These are phyloP conservation scores for Limnomonas spitsbergensis DNA, from an alignment of 139 green algal genomes.

Conservation along the genomic window DNA sequence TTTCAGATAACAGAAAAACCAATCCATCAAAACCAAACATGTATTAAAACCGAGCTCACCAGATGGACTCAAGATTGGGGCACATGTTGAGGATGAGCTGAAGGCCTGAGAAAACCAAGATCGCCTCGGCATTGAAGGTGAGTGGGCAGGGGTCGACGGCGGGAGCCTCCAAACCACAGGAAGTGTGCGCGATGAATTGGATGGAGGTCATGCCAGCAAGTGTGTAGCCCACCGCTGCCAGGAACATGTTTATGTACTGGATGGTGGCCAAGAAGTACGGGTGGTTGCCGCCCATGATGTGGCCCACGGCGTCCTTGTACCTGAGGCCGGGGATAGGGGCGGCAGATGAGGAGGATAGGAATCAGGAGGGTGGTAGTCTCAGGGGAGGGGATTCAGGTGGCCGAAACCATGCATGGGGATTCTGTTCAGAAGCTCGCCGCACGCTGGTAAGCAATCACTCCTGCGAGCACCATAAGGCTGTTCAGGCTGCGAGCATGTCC, in stretches of 20 bases:
- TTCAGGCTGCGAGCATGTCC: background rate
- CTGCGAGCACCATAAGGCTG: background rate
- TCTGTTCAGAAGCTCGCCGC: too few relatives aligned
- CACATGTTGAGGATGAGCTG: slow-evolving; percentile 1
- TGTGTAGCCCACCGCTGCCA: slow-evolving; percentile 3
- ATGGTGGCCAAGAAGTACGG: background rate
- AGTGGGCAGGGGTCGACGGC: background rate
- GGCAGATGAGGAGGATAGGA: background rate
- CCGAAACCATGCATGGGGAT: too few relatives aligned
- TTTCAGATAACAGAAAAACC: too few relatives aligned
- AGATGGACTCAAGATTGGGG: background rate
- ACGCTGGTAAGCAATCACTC: background rate
- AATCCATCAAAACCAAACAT: too few relatives aligned
- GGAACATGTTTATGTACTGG: background rate
- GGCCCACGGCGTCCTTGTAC: background rate
- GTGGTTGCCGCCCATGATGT: background rate
- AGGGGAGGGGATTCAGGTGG: background rate
- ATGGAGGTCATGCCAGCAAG: background rate
- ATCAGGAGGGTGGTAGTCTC: background rate
- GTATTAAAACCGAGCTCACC: background rate
- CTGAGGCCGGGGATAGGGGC: background rate
- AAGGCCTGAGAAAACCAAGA: background rate
- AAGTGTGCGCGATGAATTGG: background rate
- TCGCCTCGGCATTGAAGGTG: background rate
- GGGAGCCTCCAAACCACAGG: background rate